A percentile compares a stretch with the other conserved stretches of the same genome.
These are phyloP conservation scores for Russula foetens DNA, from an alignment of 768 basidiomycete species.

Conservation along the genomic window DNA sequence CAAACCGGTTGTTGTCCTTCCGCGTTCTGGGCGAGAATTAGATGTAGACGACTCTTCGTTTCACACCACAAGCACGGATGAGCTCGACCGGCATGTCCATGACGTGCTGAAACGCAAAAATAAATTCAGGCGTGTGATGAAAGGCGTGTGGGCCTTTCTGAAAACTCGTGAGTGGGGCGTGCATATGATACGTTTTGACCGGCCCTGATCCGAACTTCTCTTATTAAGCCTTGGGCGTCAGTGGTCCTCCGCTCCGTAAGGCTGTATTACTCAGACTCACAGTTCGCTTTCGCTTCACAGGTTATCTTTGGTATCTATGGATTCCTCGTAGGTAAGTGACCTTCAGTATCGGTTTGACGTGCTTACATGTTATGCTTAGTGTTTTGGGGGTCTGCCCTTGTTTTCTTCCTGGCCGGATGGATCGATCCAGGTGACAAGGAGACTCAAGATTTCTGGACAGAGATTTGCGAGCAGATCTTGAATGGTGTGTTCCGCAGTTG, in stretches of 20 bases:
- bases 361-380: slow-evolving; percentile 31
- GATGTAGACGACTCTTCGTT: slow-evolving; percentile 26
- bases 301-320: slow-evolving; percentile 68
- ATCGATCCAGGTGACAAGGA: slow-evolving; percentile 66
- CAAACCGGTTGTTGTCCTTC: slow-evolving; percentile 57
- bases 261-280: not conserved
- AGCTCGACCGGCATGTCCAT: slow-evolving; percentile 70
- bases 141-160: slow-evolving; percentile 74
- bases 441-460: slow-evolving; percentile 74
- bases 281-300: slow-evolving; percentile 23
- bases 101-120: slow-evolving; percentile 60
- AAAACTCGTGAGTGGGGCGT: slow-evolving; percentile 57
- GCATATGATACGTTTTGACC: not conserved
- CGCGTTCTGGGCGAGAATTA: slow-evolving; percentile 24
- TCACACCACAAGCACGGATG: slow-evolving; percentile 32
- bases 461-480: slow-evolving; percentile 65
- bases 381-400: slow-evolving; percentile 84
- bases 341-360: not conserved
- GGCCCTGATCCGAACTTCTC: not conserved
- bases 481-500: slow-evolving; percentile 42
- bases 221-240: slow-evolving; percentile 55
- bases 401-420: slow-evolving; percentile 57
- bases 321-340: slow-evolving; percentile 51
- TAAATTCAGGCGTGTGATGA: slow-evolving; percentile 47
- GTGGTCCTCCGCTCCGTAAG: slow-evolving; percentile 21